These are phyloP conservation scores for Cladosporium cucumerinum DNA, from an alignment of 2,329 filamentous ascomycete genomes.

Conservation along the genomic window DNA sequence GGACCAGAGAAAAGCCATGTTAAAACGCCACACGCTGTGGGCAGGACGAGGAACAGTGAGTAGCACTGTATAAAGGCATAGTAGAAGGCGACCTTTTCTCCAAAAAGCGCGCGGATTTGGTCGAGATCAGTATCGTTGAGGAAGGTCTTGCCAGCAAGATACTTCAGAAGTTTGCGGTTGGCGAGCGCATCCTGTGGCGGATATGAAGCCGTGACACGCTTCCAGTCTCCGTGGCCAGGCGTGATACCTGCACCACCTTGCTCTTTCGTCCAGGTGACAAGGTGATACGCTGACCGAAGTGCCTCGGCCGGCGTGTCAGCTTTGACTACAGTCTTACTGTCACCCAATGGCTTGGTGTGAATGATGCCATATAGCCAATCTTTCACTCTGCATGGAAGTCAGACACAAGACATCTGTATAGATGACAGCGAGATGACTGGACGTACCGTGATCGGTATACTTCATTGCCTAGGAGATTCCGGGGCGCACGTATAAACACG, in stretches of 20 bases:
- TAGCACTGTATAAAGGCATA: constrained; percentile 14
- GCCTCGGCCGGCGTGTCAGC: constrained; percentile 12
- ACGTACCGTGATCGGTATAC: constrained; percentile 6
- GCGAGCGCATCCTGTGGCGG: constrained; percentile 9
- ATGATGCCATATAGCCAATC: constrained; percentile 14
- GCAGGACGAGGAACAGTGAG: constrained; percentile 11
- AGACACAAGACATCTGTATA: not conserved
- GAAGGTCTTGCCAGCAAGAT: constrained; percentile 9
- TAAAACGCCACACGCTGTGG: constrained; percentile 1
- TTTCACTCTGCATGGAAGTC: not conserved
- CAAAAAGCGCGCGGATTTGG: constrained; percentile 8
- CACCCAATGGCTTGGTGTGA: constrained; percentile 6
- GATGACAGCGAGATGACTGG: not conserved
- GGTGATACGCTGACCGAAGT: constrained; percentile 11
- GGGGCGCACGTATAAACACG: constrained; percentile 9
- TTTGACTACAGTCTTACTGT: constrained; percentile 14
- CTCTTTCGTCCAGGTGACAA: constrained; percentile 12
- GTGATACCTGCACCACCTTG: constrained; percentile 13
- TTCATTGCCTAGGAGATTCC: constrained; percentile 11
- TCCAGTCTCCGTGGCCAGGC: constrained; percentile 8
- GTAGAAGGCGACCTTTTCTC: constrained; percentile 15
- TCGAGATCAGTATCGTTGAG: constrained; percentile 9
- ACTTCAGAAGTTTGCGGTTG: constrained; percentile 10
- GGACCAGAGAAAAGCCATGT: constrained; percentile 14
- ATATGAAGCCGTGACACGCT: constrained; percentile 7